Evolutionary conservation across 345 rosid genomes (phyloP).

Genomic region (Luvunga scandens): DNA sequence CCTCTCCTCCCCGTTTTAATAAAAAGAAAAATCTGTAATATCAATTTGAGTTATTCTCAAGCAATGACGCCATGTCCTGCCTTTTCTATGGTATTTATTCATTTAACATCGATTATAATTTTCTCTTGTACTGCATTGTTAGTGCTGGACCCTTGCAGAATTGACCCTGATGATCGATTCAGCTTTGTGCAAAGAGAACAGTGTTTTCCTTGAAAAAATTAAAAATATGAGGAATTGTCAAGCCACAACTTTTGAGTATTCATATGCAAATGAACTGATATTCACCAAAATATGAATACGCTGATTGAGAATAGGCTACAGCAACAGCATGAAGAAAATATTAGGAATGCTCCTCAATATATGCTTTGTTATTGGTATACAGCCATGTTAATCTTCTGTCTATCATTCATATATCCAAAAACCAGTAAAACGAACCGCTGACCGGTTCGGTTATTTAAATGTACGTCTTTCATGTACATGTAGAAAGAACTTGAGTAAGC

Average conservation of each 20-base stretch:
- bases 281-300: too few relatives aligned
- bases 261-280: too few relatives aligned
- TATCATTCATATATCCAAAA: too few relatives aligned
- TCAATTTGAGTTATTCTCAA: neutral
- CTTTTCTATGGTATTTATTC: slow-evolving; percentile 6
- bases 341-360: too few relatives aligned
- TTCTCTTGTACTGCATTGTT: neutral
- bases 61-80: neutral
- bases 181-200: neutral
- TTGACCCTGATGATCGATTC: neutral
- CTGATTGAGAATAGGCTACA: too few relatives aligned
- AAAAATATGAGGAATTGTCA: neutral
- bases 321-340: too few relatives aligned
- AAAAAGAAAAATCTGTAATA: slow-evolving; percentile 10
- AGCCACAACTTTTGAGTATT: too few relatives aligned
- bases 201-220: neutral
- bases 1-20: neutral
- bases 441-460: too few relatives aligned
- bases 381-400: too few relatives aligned
- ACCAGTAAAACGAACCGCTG: too few relatives aligned
- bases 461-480: neutral
- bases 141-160: neutral
- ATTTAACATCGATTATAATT: neutral
- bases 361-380: too few relatives aligned
- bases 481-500: neutral